phyloP scores from a whole-genome alignment of 148 eudicot species.

The Spergularia bocconei region DNA sequence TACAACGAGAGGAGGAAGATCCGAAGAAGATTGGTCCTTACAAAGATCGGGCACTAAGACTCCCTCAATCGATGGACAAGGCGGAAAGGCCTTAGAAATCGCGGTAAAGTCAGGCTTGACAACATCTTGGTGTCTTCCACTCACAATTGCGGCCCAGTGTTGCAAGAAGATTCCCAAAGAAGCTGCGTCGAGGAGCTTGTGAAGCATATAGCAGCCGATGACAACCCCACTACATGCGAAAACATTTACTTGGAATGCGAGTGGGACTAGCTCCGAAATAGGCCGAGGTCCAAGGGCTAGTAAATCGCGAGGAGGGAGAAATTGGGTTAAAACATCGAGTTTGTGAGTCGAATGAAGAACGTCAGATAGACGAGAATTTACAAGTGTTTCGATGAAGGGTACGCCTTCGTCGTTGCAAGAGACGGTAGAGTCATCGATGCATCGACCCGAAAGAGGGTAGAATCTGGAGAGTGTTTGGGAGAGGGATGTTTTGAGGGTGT shows the following conservation, averaged over 20 bases:
- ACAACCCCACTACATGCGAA: slow-evolving; percentile 16
- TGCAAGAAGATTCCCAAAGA: slow-evolving; percentile 6
- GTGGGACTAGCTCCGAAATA: slow-evolving; percentile 18
- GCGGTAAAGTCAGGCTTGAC: neutral
- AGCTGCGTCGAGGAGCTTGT: slow-evolving; percentile 14
- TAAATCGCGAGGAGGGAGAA: slow-evolving; percentile 10
- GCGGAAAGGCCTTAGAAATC: slow-evolving; percentile 6
- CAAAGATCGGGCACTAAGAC: neutral
- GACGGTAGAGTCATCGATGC: slow-evolving; percentile 14
- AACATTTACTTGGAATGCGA: slow-evolving; percentile 19
- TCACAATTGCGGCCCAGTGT: neutral
- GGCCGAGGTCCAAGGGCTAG: slow-evolving; percentile 11
- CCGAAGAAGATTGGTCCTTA: neutral
- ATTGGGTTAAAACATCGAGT: neutral
- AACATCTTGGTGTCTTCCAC: neutral
- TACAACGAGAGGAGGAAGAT: neutral
- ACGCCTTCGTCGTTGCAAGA: slow-evolving; percentile 18
- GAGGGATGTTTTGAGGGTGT: slow-evolving; percentile 13
- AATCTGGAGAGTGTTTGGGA: slow-evolving; percentile 4
- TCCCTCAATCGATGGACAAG: neutral
- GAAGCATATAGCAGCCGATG: slow-evolving; percentile 18
- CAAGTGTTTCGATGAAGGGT: slow-evolving; percentile 7
- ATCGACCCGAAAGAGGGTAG: slow-evolving; percentile 19
- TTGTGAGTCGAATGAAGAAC: neutral
- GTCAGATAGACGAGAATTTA: neutral